Evolutionary conservation across 2,329 filamentous ascomycete genomes (phyloP).

Genomic region (Emergomyces orientalis): DNA sequence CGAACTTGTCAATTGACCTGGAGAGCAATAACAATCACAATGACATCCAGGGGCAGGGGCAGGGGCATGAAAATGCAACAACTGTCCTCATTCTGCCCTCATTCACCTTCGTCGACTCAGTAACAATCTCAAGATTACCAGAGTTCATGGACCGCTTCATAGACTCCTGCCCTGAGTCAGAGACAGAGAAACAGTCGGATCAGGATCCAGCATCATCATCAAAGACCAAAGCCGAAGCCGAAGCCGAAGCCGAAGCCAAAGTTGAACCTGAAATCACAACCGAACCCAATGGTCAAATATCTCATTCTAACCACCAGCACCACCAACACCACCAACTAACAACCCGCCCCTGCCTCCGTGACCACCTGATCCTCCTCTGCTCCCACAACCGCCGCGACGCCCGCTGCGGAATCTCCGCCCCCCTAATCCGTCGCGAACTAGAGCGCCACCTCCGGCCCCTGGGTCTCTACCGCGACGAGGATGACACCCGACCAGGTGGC

Average conservation of each 20-base stretch:
- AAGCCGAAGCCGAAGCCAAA: not conserved
- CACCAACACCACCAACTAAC: constrained; percentile 33
- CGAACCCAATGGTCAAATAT: constrained; percentile 8
- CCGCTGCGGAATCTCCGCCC: constrained; percentile 87
- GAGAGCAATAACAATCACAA: constrained; percentile 48
- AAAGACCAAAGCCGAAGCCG: not conserved
- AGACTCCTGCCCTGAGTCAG: constrained; percentile 44
- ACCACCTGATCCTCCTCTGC: constrained; percentile 82
- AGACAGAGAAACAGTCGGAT: constrained; percentile 57
- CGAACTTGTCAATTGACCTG: constrained; percentile 74
- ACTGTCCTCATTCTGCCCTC: constrained; percentile 78
- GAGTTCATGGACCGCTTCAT: constrained; percentile 63
- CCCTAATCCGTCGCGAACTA: constrained; percentile 76
- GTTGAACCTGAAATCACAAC: too few species aligned
- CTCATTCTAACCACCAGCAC: constrained; percentile 23
- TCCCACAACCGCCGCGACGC: constrained; percentile 86
- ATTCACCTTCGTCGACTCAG: constrained; percentile 72
- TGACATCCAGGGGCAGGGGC: not conserved
- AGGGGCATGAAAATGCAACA: constrained; percentile 50
- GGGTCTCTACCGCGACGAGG: constrained; percentile 74
- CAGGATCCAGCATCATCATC: constrained; percentile 30
- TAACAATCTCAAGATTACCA: constrained; percentile 63
- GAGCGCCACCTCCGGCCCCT: constrained; percentile 79
- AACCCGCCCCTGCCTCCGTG: constrained; percentile 65
- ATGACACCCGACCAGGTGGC: constrained; percentile 81